A percentile compares a stretch with the other conserved stretches of the same genome.
Conservation (phyloP, 2,329 filamentous ascomycete genomes). For the Colletotrichum viniferum region DNA sequence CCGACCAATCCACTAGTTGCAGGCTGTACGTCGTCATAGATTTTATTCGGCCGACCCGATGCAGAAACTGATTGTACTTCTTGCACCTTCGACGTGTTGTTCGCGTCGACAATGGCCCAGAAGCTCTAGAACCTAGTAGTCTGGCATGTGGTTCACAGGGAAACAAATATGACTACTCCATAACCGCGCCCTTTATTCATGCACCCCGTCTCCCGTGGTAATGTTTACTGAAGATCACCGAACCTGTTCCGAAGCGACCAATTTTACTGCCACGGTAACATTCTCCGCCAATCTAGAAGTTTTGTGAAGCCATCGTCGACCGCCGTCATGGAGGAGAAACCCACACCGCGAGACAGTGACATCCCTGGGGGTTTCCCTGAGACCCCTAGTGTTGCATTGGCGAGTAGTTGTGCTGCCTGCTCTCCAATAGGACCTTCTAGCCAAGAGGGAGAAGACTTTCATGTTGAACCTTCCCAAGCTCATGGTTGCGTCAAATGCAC, state of each 20-base stretch:
- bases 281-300: neutral
- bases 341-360: constrained; percentile 33
- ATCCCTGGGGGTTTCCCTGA: constrained; percentile 36
- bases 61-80: neutral
- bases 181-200: neutral
- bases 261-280: neutral
- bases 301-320: neutral
- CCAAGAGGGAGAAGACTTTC: neutral
- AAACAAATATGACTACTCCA: neutral
- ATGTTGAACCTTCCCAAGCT: neutral
- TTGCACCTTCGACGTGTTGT: neutral
- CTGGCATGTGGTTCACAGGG: neutral
- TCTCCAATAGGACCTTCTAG: neutral
- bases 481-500: neutral
- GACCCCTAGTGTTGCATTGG: constrained; percentile 27
- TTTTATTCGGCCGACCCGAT: neutral
- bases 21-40: constrained; percentile 15
- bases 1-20: neutral
- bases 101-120: neutral
- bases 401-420: constrained; percentile 8
- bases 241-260: neutral
- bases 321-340: constrained; percentile 29
- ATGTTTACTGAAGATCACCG: neutral
- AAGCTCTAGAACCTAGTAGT: neutral
- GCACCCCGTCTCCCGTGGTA: too few species aligned